These are phyloP conservation scores for Plantago elongata DNA, from an alignment of 257 asterid genomes.

Conservation along the genomic window DNA sequence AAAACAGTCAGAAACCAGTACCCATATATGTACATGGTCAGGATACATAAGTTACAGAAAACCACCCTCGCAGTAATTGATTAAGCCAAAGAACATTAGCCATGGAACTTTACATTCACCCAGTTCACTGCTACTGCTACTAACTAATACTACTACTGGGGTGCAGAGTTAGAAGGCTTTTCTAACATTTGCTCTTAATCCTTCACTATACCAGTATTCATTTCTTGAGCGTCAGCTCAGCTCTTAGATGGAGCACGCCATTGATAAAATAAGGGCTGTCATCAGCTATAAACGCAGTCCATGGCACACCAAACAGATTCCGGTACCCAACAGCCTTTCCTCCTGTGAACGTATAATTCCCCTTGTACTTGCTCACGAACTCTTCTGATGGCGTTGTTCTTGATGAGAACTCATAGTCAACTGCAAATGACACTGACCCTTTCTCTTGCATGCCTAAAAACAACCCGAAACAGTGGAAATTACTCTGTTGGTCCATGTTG, in stretches of 20 bases:
- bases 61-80: slow-evolving; percentile 1
- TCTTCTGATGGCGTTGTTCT: slow-evolving; percentile 52
- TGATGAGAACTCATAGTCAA: slow-evolving; percentile 69
- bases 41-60: background rate
- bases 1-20: background rate
- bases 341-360: slow-evolving; percentile 54
- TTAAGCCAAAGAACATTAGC: background rate
- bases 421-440: slow-evolving; percentile 51
- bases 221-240: slow-evolving; percentile 53
- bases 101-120: background rate
- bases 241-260: slow-evolving; percentile 72
- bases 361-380: slow-evolving; percentile 57
- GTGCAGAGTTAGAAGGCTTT: background rate
- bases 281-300: slow-evolving; percentile 59
- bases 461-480: slow-evolving; percentile 67
- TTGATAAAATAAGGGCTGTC: slow-evolving; percentile 63
- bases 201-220: slow-evolving; percentile 6
- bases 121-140: too few relatives aligned
- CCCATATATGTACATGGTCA: slow-evolving; percentile 18
- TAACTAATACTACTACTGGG: too few relatives aligned
- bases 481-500: slow-evolving; percentile 65
- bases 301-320: slow-evolving; percentile 53
- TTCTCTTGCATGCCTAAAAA: slow-evolving; percentile 81
- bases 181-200: too few relatives aligned
- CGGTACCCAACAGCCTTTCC: slow-evolving; percentile 76